Conservation (phyloP, 2,329 filamentous ascomycete species). For the Harringtonia aguacate region DNA sequence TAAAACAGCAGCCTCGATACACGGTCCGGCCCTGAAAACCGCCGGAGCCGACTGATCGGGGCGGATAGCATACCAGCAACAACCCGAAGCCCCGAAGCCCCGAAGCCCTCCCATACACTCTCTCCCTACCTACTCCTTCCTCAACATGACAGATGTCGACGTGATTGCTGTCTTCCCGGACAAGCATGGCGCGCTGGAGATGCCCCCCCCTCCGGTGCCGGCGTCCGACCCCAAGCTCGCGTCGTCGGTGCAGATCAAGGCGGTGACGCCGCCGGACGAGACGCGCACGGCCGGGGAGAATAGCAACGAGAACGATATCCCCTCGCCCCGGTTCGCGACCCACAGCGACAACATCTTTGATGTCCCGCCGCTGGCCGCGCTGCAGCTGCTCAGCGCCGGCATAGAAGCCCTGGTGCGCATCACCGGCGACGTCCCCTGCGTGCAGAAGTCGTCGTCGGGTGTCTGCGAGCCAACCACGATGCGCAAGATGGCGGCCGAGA, state of each 20-base stretch:
- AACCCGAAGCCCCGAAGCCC: too few relatives aligned
- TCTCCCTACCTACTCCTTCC: neutral
- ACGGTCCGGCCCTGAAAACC: too few relatives aligned
- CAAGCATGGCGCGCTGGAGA: constrained; percentile 3
- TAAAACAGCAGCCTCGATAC: too few relatives aligned
- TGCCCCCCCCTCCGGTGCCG: constrained; percentile 32
- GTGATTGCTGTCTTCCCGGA: too few relatives aligned
- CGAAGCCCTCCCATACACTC: neutral
- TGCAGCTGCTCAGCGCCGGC: constrained; percentile 66
- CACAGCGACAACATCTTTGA: constrained; percentile 56
- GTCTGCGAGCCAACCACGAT: constrained; percentile 51
- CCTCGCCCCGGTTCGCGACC: constrained; percentile 14
- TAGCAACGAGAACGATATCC: constrained; percentile 1
- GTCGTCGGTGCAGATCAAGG: neutral
- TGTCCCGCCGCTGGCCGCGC: constrained; percentile 60
- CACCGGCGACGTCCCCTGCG: constrained; percentile 71
- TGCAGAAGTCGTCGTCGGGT: constrained; percentile 57
- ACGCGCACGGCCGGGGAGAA: too few relatives aligned
- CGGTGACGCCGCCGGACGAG: neutral
- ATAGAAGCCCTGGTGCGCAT: constrained; percentile 61
- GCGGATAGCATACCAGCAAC: too few relatives aligned
- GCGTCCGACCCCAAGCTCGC: constrained; percentile 25
- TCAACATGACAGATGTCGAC: neutral
- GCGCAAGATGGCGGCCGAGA: constrained; percentile 51
- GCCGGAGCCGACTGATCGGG: too few relatives aligned